Base-by-base conservation (phyloP, 345 rosid species). In the Angophora floribunda region DNA sequence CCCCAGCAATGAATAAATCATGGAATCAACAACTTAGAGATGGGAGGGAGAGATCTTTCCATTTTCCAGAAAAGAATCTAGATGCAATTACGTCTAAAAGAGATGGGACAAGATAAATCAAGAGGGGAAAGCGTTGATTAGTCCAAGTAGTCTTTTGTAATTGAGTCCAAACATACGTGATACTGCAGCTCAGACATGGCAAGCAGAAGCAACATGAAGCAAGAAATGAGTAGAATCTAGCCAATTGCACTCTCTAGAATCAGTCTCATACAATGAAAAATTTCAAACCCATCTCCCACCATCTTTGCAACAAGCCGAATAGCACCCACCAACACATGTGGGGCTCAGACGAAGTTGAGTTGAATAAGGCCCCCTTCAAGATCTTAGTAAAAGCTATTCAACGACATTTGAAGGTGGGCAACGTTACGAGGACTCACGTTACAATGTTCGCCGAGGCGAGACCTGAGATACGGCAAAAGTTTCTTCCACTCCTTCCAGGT, bases 401-500 rank as follows among this genome's bases (percentile, higher is more conserved):
- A 75, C 65, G 30, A 52, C 61, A 41, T 51, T 78, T 52, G 15
- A 55, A 84, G 80, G 41, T 67, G n/a, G 79, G 30, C 15, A 87
- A n/a, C 84, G 49, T 75, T 51, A 47, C 86, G 59, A 70, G 51
- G 79, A 85, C 99, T 94, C 92, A 98, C 99, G 61, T 95, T 96
- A 91, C 94, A 96, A 91, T 96, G 92, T 52, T 87, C 86, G 65
- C 93, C 95, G 80, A 98, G 95, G 89, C 98, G 97, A 90, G 97
- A 92, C 92, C 92, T 92, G 79, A 98, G 96, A 91, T 91, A 92
- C 7, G 99, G 99, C 90, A 97, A 96, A 89, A 98, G 90, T 89
- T 95, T 95, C 91, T 94, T 96, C 99, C 99, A 98, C 90, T 97
- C 95, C 91, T 92, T 93, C 63, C 96, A 97, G 45, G 99, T 97